Evolutionary conservation across 345 rosid genomes (phyloP).

Genomic region (Citrus medica): DNA sequence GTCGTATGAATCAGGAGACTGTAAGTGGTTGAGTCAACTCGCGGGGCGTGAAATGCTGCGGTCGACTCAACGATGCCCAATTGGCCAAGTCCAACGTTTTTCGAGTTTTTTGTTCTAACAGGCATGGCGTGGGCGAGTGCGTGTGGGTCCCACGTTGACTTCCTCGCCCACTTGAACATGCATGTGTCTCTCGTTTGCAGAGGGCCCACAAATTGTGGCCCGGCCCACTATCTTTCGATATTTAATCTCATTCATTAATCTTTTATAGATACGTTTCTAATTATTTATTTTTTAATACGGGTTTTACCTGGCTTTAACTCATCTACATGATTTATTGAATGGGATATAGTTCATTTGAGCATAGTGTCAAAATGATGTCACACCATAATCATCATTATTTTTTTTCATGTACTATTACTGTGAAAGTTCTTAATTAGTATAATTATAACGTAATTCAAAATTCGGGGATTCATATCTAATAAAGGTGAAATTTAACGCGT

Average conservation of each 20-base stretch:
- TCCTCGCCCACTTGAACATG: background rate
- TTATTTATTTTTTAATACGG: background rate
- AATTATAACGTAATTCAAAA: background rate
- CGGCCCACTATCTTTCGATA: background rate
- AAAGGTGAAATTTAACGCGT: too few species aligned
- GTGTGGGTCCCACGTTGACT: background rate
- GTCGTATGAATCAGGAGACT: background rate
- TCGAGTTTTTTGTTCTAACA: background rate
- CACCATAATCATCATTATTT: too few species aligned
- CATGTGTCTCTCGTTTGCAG: background rate
- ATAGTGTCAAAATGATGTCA: background rate
- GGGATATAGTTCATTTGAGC: background rate
- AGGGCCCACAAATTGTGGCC: background rate
- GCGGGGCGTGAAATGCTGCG: background rate
- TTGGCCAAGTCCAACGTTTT: background rate
- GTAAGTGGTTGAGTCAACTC: background rate
- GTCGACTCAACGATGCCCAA: background rate
- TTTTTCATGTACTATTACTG: too few species aligned
- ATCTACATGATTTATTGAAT: background rate
- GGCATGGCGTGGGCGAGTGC: background rate
- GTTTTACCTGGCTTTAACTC: background rate
- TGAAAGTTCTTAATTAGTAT: too few species aligned
- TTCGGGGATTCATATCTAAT: background rate
- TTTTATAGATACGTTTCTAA: too few species aligned
- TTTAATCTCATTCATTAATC: background rate